Evolutionary conservation across 2,329 filamentous ascomycete species (phyloP), one percentile per base, ranked within the genome.

Genomic region (Didymella exigua): DNA sequence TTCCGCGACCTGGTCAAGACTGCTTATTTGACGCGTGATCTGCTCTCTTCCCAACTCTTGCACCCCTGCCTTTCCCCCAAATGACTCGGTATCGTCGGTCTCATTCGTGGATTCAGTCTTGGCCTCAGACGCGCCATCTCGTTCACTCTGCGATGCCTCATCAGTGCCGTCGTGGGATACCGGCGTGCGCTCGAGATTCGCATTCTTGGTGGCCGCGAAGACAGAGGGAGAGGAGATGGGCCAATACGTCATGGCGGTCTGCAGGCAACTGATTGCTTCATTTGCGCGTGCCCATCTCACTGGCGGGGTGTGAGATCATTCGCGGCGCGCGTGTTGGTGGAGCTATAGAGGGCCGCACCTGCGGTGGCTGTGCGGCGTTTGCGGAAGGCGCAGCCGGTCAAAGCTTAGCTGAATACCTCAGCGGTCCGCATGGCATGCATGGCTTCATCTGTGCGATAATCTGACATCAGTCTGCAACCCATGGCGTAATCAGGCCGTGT

Each of bases 151-250:
- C 42, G 57, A 55, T 27, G 58, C 54, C 36, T 60, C 58, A 37
- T 63, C 54, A 23, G 78, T 62, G 66, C 85, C 78, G 73, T 88
- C 87, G 79, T 90, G 84, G 63, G 87, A 82, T 48, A 82, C 84
- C 58, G 85, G 76, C 59, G 82, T 77, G 53, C 78, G 81, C 62
- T 81, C 75, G 50, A 80, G 76, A 63, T 81, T 76, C 73, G 82
- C 82, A 70, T 83, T 84, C 77, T 86, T 90, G 78, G 83, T 89
- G 67, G 89, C 89, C 71, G 90, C 88, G 80, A 91, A 93, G 75
- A 93, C 87, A 75, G 88, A 87, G 72, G 91, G 90, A 74, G 90
- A 90, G 76, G 89, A 90, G 76, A 92, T 85, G 71, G 91, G 91
- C 91, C 91, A 96, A 83, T 96, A 96, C 91, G 95, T 96, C 82